Evolutionary conservation across 2,329 filamentous ascomycete species (phyloP), one percentile per base, ranked within the genome.

Genomic region (Ustilaginoidea virens): DNA sequence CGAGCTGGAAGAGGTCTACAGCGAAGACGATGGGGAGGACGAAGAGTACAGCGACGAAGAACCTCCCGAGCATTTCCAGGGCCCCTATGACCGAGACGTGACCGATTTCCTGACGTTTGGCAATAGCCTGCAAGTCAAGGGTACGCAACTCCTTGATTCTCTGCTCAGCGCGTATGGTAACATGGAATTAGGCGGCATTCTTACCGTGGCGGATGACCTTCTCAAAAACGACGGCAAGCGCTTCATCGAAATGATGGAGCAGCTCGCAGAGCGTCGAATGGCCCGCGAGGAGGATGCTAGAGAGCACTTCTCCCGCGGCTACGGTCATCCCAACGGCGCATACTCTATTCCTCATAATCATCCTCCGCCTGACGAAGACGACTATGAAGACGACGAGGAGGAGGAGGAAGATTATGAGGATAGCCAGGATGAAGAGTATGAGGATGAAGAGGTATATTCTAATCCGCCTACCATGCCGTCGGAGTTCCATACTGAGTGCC

Each of bases 241-340:
- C 49, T 98, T 98, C 60, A 98, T 98, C 56, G 90, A 98, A 53
- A 98, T 98, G 90, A 98, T 98, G 90, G 90, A 98, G 55, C 87
- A 96, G 59, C 69, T 98, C 44, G 90, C 90, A 21, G 90, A 98
- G 59, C 81, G 87, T 45, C 74, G 90, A 44, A 94, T 98, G 87
- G 82, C 86, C 48, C 78, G 90, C 42, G 87, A 96, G 60, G 86
- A 90, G 57, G 85, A 94, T 49, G 81, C 82, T 22, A 43, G 52
- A 37, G 64, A 71, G 40, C 63, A 69, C 42, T 63, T 74, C 47
- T 63, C 75, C 32, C 66, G 69, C 37, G 64, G 66, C 47, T 69
- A 65, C 35, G 55, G 55, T 39, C 66, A 70, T 46, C 53, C 70
- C 35, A 77, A 79, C 55, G 74, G 66, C 55, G 62, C 63, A 52